Evolutionary conservation across 2,329 filamentous ascomycete species (phyloP).

Genomic region (Rhynchosporium secalis): DNA sequence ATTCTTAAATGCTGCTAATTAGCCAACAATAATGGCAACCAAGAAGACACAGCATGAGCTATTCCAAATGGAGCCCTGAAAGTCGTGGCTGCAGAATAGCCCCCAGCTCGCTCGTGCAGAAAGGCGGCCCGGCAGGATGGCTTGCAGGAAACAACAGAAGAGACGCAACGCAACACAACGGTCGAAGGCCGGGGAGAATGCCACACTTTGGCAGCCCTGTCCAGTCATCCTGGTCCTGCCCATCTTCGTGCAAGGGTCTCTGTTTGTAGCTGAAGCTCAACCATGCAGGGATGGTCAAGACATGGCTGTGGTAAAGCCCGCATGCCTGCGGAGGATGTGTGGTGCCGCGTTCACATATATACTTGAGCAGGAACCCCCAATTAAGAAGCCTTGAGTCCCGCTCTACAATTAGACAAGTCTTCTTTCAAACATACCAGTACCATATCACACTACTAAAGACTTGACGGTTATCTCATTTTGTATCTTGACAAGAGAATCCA

Average conservation of each 20-base stretch:
- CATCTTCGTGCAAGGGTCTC: slow-evolving; percentile 23
- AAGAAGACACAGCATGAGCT: slow-evolving; percentile 15
- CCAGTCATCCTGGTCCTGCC: slow-evolving; percentile 17
- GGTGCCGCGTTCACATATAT: slow-evolving; percentile 37
- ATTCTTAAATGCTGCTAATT: slow-evolving; percentile 37
- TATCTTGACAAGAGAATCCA: slow-evolving; percentile 20
- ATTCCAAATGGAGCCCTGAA: slow-evolving; percentile 15
- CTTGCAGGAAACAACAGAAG: slow-evolving; percentile 24
- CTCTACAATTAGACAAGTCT: slow-evolving; percentile 20
- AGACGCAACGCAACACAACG: slow-evolving; percentile 21
- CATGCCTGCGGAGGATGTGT: slow-evolving; percentile 29
- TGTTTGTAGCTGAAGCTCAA: slow-evolving; percentile 30
- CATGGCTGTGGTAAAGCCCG: slow-evolving; percentile 31
- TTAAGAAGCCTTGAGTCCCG: slow-evolving; percentile 27
- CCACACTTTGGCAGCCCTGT: slow-evolving; percentile 9
- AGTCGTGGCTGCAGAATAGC: slow-evolving; percentile 8
- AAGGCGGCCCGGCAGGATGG: slow-evolving; percentile 25
- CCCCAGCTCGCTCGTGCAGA: slow-evolving; percentile 16
- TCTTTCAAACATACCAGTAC: slow-evolving; percentile 8
- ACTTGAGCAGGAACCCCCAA: slow-evolving; percentile 32
- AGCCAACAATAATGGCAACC: slow-evolving; percentile 20
- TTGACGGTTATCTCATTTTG: slow-evolving; percentile 20
- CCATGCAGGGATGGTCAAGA: slow-evolving; percentile 30
- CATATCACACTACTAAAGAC: slow-evolving; percentile 11
- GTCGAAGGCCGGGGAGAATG: slow-evolving; percentile 22